Evolutionary conservation across 202 grass and related monocot genomes (phyloP).

Genomic region (Bolboschoenoplectus hybrid): DNA sequence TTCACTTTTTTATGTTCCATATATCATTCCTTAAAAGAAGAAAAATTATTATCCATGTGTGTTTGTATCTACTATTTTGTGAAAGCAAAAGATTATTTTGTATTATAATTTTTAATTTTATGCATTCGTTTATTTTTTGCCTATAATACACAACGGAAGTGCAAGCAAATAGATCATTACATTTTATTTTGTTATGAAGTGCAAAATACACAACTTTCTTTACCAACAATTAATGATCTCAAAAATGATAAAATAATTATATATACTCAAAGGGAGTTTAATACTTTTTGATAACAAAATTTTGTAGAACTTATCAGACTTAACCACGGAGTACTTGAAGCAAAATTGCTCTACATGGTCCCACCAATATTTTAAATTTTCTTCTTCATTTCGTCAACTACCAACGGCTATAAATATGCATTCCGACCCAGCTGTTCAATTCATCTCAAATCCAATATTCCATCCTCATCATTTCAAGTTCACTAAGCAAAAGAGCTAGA

Average conservation of each 20-base stretch:
- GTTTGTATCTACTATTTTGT: too few species aligned
- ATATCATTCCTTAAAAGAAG: too few species aligned
- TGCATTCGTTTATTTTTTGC: too few species aligned
- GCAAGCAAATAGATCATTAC: too few species aligned
- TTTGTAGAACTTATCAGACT: background rate
- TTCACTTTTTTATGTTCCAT: too few species aligned
- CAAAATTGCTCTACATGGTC: conserved; percentile 1
- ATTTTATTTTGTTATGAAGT: too few species aligned
- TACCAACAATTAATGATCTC: background rate
- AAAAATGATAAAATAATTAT: background rate
- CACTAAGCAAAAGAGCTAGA: background rate
- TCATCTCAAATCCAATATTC: conserved; percentile 2
- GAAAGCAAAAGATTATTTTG: too few species aligned
- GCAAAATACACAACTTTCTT: too few species aligned
- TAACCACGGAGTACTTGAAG: background rate
- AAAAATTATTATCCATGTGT: too few species aligned
- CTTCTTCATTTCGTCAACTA: background rate
- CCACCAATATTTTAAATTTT: conserved; percentile 17
- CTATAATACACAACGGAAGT: too few species aligned
- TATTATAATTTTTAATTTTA: too few species aligned
- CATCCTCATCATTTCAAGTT: background rate
- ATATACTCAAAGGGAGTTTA: background rate
- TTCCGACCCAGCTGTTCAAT: background rate
- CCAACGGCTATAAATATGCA: conserved; percentile 39
- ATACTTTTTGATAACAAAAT: background rate